phyloP scores from a whole-genome alignment of 208 protist genomes.

The Herpetomonas samuelpessoai region DNA sequence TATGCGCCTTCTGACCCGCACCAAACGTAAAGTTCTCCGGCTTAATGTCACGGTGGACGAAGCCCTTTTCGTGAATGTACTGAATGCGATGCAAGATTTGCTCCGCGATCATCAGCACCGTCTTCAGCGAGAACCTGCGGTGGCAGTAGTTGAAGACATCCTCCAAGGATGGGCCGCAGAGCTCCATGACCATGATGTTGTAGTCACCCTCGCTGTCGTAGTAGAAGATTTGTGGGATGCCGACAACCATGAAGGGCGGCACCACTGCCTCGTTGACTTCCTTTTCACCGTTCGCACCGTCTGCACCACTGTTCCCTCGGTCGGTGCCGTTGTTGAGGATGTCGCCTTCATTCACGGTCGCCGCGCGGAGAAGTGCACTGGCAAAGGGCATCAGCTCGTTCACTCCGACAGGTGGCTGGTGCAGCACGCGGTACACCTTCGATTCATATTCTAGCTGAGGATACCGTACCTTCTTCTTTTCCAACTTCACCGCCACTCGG shows the following conservation, averaged over 20 bases:
- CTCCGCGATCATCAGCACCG: conserved; percentile 99
- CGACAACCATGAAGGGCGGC: conserved; percentile 39
- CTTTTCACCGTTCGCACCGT: not conserved
- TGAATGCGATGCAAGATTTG: conserved; percentile 94
- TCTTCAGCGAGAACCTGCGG: conserved; percentile 97
- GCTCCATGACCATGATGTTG: conserved; percentile 95
- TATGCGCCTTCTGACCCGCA: conserved; percentile 44
- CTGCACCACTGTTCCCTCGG: conserved; percentile 2
- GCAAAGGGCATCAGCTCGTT: conserved; percentile 27
- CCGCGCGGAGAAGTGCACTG: not conserved
- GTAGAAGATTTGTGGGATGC: conserved; percentile 96
- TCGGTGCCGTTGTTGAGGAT: not conserved
- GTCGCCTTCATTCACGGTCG: conserved; percentile 15
- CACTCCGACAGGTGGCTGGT: conserved; percentile 43
- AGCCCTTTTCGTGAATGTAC: conserved; percentile 79
- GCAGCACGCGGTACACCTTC: conserved; percentile 84
- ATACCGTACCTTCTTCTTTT: conserved; percentile 81
- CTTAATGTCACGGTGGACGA: conserved; percentile 91
- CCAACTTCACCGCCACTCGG: conserved; percentile 85
- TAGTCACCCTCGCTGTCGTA: conserved; percentile 97
- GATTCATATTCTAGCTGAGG: conserved; percentile 98
- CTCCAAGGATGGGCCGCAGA: conserved; percentile 87
- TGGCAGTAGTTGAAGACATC: conserved; percentile 92
- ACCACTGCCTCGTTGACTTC: not conserved
- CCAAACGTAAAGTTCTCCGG: conserved; percentile 91